Conservation (phyloP, 345 rosid genomes). For the Boechera stricta region DNA sequence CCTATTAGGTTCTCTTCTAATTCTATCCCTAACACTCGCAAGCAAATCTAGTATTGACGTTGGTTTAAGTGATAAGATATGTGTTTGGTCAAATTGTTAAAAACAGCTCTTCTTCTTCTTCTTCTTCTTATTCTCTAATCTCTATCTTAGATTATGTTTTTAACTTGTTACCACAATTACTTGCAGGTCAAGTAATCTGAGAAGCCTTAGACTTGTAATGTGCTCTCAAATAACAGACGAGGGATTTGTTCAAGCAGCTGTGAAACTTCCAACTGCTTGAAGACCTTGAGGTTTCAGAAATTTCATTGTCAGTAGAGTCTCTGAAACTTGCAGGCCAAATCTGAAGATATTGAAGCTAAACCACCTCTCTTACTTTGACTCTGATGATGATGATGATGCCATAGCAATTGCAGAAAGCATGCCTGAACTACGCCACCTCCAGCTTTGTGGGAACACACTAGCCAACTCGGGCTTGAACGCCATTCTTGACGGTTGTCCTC, state of each 20-base stretch:
- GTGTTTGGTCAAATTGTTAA: too few relatives aligned
- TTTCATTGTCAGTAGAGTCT: not conserved
- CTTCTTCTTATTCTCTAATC: too few relatives aligned
- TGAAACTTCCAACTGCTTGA: not conserved
- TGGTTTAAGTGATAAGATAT: too few relatives aligned
- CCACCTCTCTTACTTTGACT: too few relatives aligned
- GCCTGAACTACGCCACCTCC: not conserved
- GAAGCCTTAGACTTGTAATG: not conserved
- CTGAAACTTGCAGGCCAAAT: not conserved
- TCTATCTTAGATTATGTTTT: not conserved
- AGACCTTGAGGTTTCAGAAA: not conserved
- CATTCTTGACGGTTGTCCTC: not conserved
- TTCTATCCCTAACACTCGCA: too few relatives aligned
- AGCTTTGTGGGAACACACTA: not conserved
- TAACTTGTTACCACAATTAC: not conserved
- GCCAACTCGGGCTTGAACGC: not conserved
- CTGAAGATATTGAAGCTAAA: not conserved
- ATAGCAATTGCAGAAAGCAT: conserved; percentile 6
- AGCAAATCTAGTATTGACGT: too few relatives aligned
- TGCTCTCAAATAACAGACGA: not conserved
- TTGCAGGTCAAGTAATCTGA: not conserved
- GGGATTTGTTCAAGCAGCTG: not conserved
- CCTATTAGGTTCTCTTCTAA: not conserved
- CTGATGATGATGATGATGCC: too few relatives aligned
- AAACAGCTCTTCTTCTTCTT: too few relatives aligned